Base-by-base conservation (phyloP, 2,329 filamentous ascomycete genomes). In the Botrytis porri region DNA sequence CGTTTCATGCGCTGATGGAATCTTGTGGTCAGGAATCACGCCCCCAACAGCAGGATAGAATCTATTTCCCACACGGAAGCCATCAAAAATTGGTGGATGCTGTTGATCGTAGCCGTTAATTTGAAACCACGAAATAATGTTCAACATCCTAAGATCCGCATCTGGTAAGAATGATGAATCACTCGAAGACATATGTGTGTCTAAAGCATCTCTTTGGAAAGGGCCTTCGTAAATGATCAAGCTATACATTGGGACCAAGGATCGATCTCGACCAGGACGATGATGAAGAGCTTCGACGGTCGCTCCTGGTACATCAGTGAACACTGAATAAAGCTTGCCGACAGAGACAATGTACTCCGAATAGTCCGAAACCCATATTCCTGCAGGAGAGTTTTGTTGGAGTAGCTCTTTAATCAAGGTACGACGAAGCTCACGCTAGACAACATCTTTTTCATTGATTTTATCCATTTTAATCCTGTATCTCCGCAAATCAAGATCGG, bases 41-140 rank as follows among this genome's bases (percentile, higher is more conserved):
- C 7, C 43, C 7, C 16, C 39, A 45, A 22, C 39, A 32, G 39
- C 10, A 66, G 64, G 63, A 73, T 74, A 75, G 61, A 75, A 75
- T 16, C 73, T 75, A 10, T 75, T 75, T 5, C 72, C 73, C 2
- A 72, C 29, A 20, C n/a, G 54, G 22, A 72, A 72, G 8, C 60
- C 69, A 29, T 43, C n/a, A 32, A 45, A 64, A 6, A 45, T 22
- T 64, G 39, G 16, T n/a, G 4, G 32, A 48, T 66, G 37, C 39
- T 35, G 32, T 35, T 39, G 29, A n/a, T 66, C 39, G 14, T n/a
- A 18, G 35, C 61, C 39, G 20, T 66, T 69, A 25, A 76, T 74
- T 2, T 43, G 57, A 29, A 70, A 71, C 74, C 75, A 74, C 12
- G 71, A 71, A 1, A 74, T 70, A 22, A 75, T 73, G 6, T 76